These are phyloP conservation scores for Sanghuangporus weigelae DNA, from an alignment of 1,284 basidiomycete genomes.

Conservation along the genomic window DNA sequence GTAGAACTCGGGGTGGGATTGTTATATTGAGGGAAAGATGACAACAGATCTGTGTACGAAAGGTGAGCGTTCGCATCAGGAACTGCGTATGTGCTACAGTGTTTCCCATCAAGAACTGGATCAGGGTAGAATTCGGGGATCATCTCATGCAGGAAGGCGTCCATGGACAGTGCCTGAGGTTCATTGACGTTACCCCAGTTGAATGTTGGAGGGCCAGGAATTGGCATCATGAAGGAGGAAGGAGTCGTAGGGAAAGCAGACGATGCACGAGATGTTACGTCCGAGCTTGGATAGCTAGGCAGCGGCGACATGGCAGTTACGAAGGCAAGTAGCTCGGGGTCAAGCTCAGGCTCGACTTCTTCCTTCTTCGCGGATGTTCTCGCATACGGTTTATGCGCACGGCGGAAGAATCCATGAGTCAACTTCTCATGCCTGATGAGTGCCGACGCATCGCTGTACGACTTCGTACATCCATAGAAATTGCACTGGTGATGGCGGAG, in stretches of 20 bases:
- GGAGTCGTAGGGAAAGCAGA: background rate
- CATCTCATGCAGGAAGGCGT: background rate
- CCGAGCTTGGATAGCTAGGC: background rate
- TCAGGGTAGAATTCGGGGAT: background rate
- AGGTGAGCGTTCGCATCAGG: too few species aligned
- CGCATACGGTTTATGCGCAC: background rate
- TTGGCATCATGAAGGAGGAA: background rate
- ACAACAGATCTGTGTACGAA: too few species aligned
- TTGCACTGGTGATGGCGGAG: background rate
- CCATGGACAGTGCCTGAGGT: background rate
- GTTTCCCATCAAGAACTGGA: background rate
- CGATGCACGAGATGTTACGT: background rate
- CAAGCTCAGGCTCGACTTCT: background rate
- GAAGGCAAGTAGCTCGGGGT: background rate
- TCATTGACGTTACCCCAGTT: background rate
- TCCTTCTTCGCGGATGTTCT: background rate
- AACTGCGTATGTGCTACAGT: too few species aligned
- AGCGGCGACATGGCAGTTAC: background rate
- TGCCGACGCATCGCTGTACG: background rate
- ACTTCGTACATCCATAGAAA: background rate
- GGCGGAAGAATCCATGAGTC: background rate
- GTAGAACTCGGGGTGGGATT: too few species aligned
- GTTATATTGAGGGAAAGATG: too few species aligned
- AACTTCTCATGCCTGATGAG: conserved; percentile 10
- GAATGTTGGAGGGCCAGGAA: background rate